These are phyloP conservation scores for Prunus mira DNA, from an alignment of 306 rosid species.

Conservation along the genomic window DNA sequence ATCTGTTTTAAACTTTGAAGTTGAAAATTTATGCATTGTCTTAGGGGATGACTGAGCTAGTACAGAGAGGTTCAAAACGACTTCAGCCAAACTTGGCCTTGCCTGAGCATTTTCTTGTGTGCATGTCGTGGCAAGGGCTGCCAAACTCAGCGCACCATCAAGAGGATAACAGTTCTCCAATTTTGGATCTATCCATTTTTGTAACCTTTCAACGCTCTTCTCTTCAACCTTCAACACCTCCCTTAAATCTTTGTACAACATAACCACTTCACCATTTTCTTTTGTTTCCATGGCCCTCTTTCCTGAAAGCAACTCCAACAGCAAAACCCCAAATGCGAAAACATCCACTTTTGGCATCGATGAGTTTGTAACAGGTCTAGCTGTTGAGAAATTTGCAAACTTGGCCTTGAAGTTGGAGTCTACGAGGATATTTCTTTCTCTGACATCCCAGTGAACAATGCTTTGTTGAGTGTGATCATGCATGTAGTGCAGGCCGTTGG, in stretches of 20 bases:
- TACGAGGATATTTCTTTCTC: constrained; percentile 56
- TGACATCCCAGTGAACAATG: constrained; percentile 62
- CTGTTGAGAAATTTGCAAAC: constrained; percentile 60
- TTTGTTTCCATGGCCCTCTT: constrained; percentile 38
- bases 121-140: constrained; percentile 57
- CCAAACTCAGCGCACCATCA: constrained; percentile 60
- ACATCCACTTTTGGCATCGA: constrained; percentile 52
- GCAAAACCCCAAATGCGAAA: constrained; percentile 63
- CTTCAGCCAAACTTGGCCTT: constrained; percentile 54
- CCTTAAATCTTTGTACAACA: constrained; percentile 55
- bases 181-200: constrained; percentile 65
- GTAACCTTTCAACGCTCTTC: constrained; percentile 43
- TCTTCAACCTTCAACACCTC: constrained; percentile 44
- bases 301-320: constrained; percentile 59
- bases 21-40: constrained; percentile 14
- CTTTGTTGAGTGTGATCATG: constrained; percentile 74
- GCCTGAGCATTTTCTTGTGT: constrained; percentile 43
- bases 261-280: constrained; percentile 45
- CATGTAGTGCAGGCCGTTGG: constrained; percentile 65
- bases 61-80: constrained; percentile 54
- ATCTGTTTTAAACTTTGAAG: constrained; percentile 16
- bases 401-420: constrained; percentile 64
- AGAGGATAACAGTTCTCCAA: constrained; percentile 44
- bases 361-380: constrained; percentile 36
- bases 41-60: constrained; percentile 27